These are phyloP conservation scores for Fusarium clavum DNA, from an alignment of 2,329 filamentous ascomycete genomes.

Conservation along the genomic window DNA sequence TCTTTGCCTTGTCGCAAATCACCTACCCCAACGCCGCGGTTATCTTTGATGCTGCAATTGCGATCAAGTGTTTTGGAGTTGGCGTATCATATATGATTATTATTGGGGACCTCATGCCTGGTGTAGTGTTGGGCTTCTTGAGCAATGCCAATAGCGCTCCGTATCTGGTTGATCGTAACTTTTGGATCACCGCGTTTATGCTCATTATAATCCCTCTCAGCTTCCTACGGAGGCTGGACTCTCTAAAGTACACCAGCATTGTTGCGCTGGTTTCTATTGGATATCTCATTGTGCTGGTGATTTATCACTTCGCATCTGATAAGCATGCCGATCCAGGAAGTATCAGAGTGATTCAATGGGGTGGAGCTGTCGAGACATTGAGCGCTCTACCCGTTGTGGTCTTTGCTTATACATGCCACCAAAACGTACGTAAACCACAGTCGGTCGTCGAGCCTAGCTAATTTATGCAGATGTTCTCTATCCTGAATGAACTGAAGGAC, in stretches of 20 bases:
- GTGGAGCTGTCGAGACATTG: constrained; percentile 80
- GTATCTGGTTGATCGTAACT: constrained; percentile 89
- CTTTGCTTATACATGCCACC: constrained; percentile 99
- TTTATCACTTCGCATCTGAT: constrained; percentile 91
- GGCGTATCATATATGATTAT: constrained; percentile 98
- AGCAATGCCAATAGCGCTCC: constrained; percentile 68
- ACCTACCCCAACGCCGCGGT: constrained; percentile 97
- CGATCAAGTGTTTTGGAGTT: constrained; percentile 97
- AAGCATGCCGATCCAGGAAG: constrained; percentile 78
- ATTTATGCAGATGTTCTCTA: constrained; percentile 87
- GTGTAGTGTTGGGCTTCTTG: constrained; percentile 86
- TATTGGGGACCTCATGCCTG: constrained; percentile 98
- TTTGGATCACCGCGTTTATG: constrained; percentile 99
- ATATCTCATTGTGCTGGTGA: constrained; percentile 91
- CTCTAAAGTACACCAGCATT: constrained; percentile 95
- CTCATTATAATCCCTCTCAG: constrained; percentile 93
- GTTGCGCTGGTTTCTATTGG: constrained; percentile 92
- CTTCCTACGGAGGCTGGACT: constrained; percentile 91
- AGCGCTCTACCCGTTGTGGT: constrained; percentile 94
- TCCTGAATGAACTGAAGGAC: constrained; percentile 92
- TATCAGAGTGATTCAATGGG: constrained; percentile 82
- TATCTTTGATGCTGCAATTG: constrained; percentile 94
- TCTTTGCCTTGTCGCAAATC: constrained; percentile 96
- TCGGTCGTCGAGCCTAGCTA: constrained; percentile 1
- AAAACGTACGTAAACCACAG: constrained; percentile 74